Conservation (phyloP, 805 yeast species). For the Kodamaea laetipori region DNA sequence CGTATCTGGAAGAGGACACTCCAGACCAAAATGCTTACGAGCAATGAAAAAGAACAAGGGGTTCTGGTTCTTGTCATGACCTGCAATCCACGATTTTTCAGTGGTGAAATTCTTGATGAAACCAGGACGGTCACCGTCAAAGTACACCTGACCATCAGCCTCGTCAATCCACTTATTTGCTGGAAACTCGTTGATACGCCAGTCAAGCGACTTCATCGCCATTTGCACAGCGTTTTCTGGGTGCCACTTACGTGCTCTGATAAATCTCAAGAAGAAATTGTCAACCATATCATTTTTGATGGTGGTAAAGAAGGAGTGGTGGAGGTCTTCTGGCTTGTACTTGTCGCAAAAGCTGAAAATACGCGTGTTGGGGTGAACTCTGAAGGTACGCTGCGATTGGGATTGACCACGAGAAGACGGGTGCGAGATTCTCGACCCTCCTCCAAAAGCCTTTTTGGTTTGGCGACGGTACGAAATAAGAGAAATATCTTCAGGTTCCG, state of each 20-base stretch:
- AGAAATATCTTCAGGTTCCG: constrained; percentile 20
- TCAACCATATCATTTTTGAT: constrained; percentile 81
- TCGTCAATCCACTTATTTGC: constrained; percentile 63
- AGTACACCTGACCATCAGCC: constrained; percentile 69
- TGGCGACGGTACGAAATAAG: constrained; percentile 5
- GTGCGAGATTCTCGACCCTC: background rate
- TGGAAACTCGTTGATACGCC: constrained; percentile 67
- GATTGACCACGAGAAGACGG: background rate
- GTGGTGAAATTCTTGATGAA: constrained; percentile 57
- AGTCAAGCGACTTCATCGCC: constrained; percentile 70
- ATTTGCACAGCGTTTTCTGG: constrained; percentile 66
- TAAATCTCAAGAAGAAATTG: constrained; percentile 69
- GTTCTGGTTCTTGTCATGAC: constrained; percentile 69
- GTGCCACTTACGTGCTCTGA: constrained; percentile 87
- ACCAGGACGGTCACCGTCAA: constrained; percentile 43
- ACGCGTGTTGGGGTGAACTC: constrained; percentile 30
- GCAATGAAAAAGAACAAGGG: constrained; percentile 86
- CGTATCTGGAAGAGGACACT: constrained; percentile 63
- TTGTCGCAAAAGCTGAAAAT: constrained; percentile 54
- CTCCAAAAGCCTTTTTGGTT: constrained; percentile 5
- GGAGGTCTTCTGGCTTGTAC: constrained; percentile 53
- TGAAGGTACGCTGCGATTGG: constrained; percentile 7
- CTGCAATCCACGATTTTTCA: constrained; percentile 74
- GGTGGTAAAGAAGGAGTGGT: constrained; percentile 56
- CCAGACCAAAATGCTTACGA: constrained; percentile 58